A percentile compares a stretch with the other conserved stretches of the same genome.
Conservation (phyloP, 2,329 filamentous ascomycete genomes). For the Leptographium galeiforme region DNA sequence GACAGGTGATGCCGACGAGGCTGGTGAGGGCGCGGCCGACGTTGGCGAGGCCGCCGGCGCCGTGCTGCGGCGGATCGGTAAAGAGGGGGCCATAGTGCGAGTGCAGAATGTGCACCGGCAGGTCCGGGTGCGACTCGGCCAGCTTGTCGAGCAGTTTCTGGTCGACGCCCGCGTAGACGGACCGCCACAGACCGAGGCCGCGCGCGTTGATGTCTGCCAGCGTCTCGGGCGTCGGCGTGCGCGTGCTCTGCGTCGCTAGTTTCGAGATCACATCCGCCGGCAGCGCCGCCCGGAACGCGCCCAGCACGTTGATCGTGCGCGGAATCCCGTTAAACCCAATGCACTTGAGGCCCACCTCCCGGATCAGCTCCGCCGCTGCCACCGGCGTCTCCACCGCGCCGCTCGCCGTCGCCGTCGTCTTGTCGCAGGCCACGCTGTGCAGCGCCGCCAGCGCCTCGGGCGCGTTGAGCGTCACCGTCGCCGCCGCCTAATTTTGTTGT, state of each 20-base stretch:
- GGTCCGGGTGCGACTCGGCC: slow-evolving; percentile 62
- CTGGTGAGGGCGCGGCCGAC: slow-evolving; percentile 61
- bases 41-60: slow-evolving; percentile 29
- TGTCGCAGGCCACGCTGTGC: slow-evolving; percentile 34
- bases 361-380: slow-evolving; percentile 55
- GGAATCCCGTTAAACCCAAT: slow-evolving; percentile 71
- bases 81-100: slow-evolving; percentile 63
- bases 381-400: slow-evolving; percentile 17
- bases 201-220: slow-evolving; percentile 40
- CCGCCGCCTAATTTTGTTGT: slow-evolving; percentile 51
- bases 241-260: slow-evolving; percentile 44
- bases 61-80: slow-evolving; percentile 44
- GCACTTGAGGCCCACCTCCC: slow-evolving; percentile 44
- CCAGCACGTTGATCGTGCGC: slow-evolving; percentile 70
- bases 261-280: slow-evolving; percentile 37
- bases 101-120: slow-evolving; percentile 67
- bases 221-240: slow-evolving; percentile 36
- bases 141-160: slow-evolving; percentile 58
- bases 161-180: slow-evolving; percentile 64
- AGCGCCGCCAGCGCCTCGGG: slow-evolving; percentile 58
- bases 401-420: slow-evolving; percentile 7
- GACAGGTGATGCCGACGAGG: slow-evolving; percentile 58
- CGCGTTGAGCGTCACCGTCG: slow-evolving; percentile 78
- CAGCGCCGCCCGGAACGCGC: slow-evolving; percentile 34
- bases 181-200: slow-evolving; percentile 58